phyloP scores from a whole-genome alignment of 2,329 filamentous ascomycete genomes.

The Westerdykella sp. region DNA sequence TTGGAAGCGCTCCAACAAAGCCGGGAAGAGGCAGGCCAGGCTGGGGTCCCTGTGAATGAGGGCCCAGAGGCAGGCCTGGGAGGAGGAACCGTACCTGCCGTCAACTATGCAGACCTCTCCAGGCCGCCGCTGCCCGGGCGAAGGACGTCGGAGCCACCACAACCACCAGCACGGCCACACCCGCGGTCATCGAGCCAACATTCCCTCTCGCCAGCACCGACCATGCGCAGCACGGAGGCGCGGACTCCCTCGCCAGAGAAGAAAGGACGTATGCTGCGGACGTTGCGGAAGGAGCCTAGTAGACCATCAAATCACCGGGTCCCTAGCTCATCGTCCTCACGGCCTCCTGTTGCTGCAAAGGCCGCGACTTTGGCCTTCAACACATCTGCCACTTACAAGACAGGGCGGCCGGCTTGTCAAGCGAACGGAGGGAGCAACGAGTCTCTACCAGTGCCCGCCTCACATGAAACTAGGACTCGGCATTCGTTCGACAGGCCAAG shows the following conservation, averaged over 20 bases:
- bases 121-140: constrained; percentile 58
- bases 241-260: constrained; percentile 59
- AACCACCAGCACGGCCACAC: constrained; percentile 38
- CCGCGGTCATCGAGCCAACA: constrained; percentile 18
- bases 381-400: constrained; percentile 5
- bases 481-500: constrained; percentile 22
- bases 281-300: constrained; percentile 44
- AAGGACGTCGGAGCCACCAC: constrained; percentile 41
- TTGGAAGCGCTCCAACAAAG: constrained; percentile 72
- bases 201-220: constrained; percentile 30
- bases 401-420: constrained; percentile 11
- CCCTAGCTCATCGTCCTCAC: constrained; percentile 39
- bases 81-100: constrained; percentile 71
- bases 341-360: constrained; percentile 53
- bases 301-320: constrained; percentile 45
- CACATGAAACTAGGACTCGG: constrained; percentile 16
- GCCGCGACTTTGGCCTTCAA: constrained; percentile 60
- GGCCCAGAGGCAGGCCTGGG: constrained; percentile 56
- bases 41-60: constrained; percentile 6
- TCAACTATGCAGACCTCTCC: constrained; percentile 76
- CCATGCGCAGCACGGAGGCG: constrained; percentile 41
- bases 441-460: constrained; percentile 11
- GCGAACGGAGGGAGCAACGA: constrained; percentile 11
- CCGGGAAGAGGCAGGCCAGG: constrained; percentile 47
- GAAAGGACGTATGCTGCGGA: constrained; percentile 53